Evolutionary conservation across 2,329 filamentous ascomycete genomes (phyloP), one percentile per base, ranked within the genome.

Genomic region (Penicillium sp.): DNA sequence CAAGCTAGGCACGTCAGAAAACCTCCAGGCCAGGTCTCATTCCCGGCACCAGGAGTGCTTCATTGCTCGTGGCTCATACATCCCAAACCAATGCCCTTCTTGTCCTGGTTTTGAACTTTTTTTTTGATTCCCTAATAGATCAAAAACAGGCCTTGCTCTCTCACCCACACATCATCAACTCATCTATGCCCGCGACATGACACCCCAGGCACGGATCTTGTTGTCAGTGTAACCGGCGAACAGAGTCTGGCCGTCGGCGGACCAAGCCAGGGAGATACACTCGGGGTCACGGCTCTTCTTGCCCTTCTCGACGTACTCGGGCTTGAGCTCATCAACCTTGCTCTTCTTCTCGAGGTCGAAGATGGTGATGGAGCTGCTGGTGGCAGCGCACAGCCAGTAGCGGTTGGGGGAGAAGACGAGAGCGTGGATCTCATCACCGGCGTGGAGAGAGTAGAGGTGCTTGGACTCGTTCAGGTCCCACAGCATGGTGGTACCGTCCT

Each of bases 281-380:
- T 97, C 91, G 67, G 93, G 93, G 78, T 96, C 91, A 73, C 90
- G 85, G 84, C 86, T 89, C 89, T 97, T 97, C 89, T 95, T 95
- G 80, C 90, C 88, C 73, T 89, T 86, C 73, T 89, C 82, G 71
- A 89, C 81, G 81, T 93, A 95, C 76, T 98, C 93, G 64, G 91
- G 91, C 86, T 95, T 96, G 76, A 98, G 85, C 85, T 97, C 93
- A 69, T 97, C 91, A 71, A 97, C 91, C 87, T 96, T 97, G 86
- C 86, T 94, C 90, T 98, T 98, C 90, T 98, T 98, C 89, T 98
- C 93, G 65, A 98, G 85, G 72, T 98, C 93, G 80, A 98, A 98
- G 83, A 98, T 97, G 84, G 96, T 96, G 84, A 98, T 97, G 83
- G 84, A 89, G 79, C 83, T 88, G 72, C 89, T 82, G 58, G 93